phyloP scores from a whole-genome alignment of 2,329 filamentous ascomycete genomes.

The Ophiosphaerella korrae region DNA sequence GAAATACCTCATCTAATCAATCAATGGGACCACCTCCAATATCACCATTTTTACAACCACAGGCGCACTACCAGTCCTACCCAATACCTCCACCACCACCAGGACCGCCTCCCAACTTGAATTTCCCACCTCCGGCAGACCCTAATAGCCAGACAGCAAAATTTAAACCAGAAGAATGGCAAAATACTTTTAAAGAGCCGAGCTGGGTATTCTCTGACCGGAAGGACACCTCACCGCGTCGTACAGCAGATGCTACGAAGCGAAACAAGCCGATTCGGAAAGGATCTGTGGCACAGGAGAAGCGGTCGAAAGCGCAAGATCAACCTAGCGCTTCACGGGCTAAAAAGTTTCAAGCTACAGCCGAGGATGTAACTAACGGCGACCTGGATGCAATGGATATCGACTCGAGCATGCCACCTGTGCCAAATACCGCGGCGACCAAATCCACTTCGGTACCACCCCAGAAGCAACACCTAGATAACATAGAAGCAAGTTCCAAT shows the following conservation, averaged over 20 bases:
- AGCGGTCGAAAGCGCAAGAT: conserved; percentile 34
- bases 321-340: conserved; percentile 33
- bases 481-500: conserved; percentile 17
- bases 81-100: conserved; percentile 40
- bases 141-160: conserved; percentile 38
- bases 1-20: conserved; percentile 16
- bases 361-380: conserved; percentile 30
- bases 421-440: conserved; percentile 13
- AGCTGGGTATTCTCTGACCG: conserved; percentile 43
- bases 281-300: conserved; percentile 37
- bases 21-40: conserved; percentile 27
- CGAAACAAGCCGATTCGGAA: conserved; percentile 38
- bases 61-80: conserved; percentile 6
- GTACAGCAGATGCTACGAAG: conserved; percentile 32
- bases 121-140: conserved; percentile 25
- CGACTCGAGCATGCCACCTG: conserved; percentile 44
- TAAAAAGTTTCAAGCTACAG: conserved; percentile 38
- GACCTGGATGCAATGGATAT: conserved; percentile 56
- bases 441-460: conserved; percentile 10
- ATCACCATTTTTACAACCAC: conserved; percentile 22
- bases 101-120: conserved; percentile 31
- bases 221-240: conserved; percentile 40
- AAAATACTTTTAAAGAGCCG: conserved; percentile 51
- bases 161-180: conserved; percentile 52
- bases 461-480: conserved; percentile 6